Conservation (phyloP, 1,284 basidiomycete species). For the Megacollybia platyphylla region DNA sequence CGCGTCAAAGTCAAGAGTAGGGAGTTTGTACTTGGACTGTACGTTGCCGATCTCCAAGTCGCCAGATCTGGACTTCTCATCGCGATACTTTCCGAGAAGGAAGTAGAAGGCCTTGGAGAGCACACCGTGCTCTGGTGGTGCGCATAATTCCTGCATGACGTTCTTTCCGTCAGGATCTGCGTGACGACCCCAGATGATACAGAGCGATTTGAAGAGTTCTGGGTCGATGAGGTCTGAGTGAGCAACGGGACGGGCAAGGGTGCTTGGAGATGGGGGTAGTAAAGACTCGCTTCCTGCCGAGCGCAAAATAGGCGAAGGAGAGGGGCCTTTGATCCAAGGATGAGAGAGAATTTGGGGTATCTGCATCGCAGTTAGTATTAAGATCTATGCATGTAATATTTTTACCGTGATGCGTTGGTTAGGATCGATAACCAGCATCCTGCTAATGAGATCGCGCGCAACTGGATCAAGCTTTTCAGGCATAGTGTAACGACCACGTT, state of each 20-base stretch:
- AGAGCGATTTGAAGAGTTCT: slow-evolving; percentile 80
- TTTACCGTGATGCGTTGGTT: slow-evolving; percentile 74
- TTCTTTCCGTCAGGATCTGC: slow-evolving; percentile 33
- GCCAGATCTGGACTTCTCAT: slow-evolving; percentile 58
- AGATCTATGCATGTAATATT: slow-evolving; percentile 6
- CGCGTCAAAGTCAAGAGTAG: slow-evolving; percentile 20
- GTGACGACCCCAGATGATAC: slow-evolving; percentile 78
- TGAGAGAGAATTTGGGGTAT: slow-evolving; percentile 83
- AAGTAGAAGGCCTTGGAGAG: slow-evolving; percentile 93
- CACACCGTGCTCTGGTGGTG: slow-evolving; percentile 50
- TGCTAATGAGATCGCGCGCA: slow-evolving; percentile 64
- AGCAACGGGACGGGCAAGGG: slow-evolving; percentile 51
- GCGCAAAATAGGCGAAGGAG: slow-evolving; percentile 24
- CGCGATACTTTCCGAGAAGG: slow-evolving; percentile 71
- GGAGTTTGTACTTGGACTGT: slow-evolving; percentile 2
- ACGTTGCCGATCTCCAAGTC: slow-evolving; percentile 17
- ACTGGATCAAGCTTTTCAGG: slow-evolving; percentile 61
- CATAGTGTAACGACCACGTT: slow-evolving; percentile 76
- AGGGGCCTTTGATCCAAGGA: slow-evolving; percentile 56
- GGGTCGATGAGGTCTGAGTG: slow-evolving; percentile 69
- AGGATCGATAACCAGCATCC: slow-evolving; percentile 91
- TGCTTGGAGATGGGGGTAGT: slow-evolving; percentile 53
- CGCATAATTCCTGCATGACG: slow-evolving; percentile 56
- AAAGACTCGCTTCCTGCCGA: slow-evolving; percentile 30
- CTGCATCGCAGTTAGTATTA: slow-evolving; percentile 23